Conservation (phyloP, 169 alveolate genomes). For the Cytauxzoon felis region DNA sequence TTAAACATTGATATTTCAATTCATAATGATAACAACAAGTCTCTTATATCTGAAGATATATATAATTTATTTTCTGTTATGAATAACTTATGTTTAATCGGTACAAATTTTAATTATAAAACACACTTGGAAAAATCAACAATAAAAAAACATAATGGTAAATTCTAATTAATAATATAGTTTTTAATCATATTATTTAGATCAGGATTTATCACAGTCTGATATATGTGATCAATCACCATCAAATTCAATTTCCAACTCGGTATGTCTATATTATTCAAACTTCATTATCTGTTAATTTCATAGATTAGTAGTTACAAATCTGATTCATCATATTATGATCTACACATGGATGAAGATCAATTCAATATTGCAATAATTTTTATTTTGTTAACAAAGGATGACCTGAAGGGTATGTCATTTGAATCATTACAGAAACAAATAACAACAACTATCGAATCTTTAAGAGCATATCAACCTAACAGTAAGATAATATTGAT, state of each 20-base stretch:
- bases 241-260: neutral
- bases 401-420: constrained; percentile 9
- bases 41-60: constrained; percentile 9
- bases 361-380: constrained; percentile 6
- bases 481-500: constrained; percentile 13
- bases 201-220: neutral
- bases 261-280: neutral
- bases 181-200: neutral
- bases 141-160: constrained; percentile 6
- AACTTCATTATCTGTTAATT: neutral
- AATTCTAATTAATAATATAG: neutral
- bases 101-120: constrained; percentile 39
- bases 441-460: constrained; percentile 17
- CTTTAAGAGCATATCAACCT: constrained; percentile 2
- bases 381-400: constrained; percentile 42
- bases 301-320: neutral
- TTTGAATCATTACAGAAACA: constrained; percentile 10
- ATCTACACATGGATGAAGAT: neutral
- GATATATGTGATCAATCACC: neutral
- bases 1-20: neutral
- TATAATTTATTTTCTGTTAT: constrained; percentile 6
- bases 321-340: constrained; percentile 31
- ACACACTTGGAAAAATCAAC: constrained; percentile 39
- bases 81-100: constrained; percentile 18
- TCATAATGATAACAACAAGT: constrained; percentile 6